These are phyloP conservation scores for Actinomortierella wolfii DNA, from an alignment of 371 early-diverging fungal genomes.

Conservation along the genomic window DNA sequence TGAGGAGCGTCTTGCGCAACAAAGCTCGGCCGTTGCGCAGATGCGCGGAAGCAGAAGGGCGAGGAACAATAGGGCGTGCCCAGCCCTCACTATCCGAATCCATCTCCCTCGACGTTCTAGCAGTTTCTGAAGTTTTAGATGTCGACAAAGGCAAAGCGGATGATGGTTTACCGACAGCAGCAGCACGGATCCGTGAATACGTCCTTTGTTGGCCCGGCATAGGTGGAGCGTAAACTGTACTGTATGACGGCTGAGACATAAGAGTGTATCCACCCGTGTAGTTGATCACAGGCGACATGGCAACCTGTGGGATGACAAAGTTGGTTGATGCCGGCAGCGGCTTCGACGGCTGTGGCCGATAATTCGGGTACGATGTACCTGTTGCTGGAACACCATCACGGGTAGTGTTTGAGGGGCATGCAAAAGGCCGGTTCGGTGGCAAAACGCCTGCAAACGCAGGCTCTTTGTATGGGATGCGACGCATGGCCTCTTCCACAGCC, in stretches of 20 bases:
- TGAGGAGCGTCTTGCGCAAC: conserved; percentile 32
- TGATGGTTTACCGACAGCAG: conserved; percentile 2
- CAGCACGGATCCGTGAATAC: conserved; percentile 17
- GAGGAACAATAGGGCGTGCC: no score
- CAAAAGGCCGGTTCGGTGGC: conserved; percentile 60
- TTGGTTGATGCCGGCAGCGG: background rate
- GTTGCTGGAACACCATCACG: conserved; percentile 26
- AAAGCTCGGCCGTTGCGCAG: conserved; percentile 32
- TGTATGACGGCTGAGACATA: conserved; percentile 19
- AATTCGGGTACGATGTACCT: conserved; percentile 11
- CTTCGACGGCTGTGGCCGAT: conserved; percentile 7
- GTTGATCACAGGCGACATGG: conserved; percentile 35
- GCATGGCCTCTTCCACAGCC: conserved; percentile 54
- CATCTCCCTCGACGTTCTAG: no score
- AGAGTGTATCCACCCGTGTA: conserved; percentile 41
- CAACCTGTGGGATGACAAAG: conserved; percentile 27
- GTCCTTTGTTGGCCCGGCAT: conserved; percentile 28
- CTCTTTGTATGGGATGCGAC: conserved; percentile 50
- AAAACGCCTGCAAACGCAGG: conserved; percentile 57
- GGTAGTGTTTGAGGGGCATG: conserved; percentile 51
- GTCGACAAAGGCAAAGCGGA: no score
- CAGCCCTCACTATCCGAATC: no score
- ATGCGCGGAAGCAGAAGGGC: conserved; percentile 1
- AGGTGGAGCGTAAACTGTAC: conserved; percentile 18
- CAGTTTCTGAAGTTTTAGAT: no score